phyloP scores from a whole-genome alignment of 441 rosid species.

The Viola pubescens region DNA sequence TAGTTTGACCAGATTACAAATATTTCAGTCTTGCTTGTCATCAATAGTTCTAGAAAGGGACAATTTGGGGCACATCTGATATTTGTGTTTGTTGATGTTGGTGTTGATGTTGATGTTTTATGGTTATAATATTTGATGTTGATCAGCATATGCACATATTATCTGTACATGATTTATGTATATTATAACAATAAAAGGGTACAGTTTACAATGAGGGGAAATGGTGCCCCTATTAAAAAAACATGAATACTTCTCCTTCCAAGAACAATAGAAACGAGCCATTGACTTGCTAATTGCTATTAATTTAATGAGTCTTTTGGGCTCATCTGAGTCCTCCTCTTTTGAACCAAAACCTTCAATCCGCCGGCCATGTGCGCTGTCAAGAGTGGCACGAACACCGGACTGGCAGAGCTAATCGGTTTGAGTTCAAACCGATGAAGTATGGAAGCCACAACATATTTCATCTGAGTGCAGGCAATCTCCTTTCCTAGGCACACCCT shows the following conservation, averaged over 20 bases:
- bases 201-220: not conserved
- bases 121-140: conserved; percentile 1
- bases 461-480: conserved; percentile 35
- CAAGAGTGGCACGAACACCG: conserved; percentile 58
- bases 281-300: conserved; percentile 14
- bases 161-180: not conserved
- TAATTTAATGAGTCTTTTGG: conserved; percentile 6
- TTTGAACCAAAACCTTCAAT: conserved; percentile 41
- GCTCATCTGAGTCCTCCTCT: conserved; percentile 36
- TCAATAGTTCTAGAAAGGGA: not conserved
- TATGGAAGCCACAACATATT: conserved; percentile 41
- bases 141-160: not conserved
- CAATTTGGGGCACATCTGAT: not conserved
- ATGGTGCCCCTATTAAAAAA: conserved; percentile 16
- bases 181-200: not conserved
- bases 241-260: not conserved
- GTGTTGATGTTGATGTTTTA: not conserved
- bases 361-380: conserved; percentile 94
- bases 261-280: not conserved
- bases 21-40: not conserved
- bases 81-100: not conserved
- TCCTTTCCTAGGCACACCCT: conserved; percentile 41
- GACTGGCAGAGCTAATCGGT: conserved; percentile 29
- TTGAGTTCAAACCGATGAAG: conserved; percentile 38
- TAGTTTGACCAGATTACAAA: conserved; percentile 11